Base-by-base conservation (phyloP, 2,329 filamentous ascomycete species). In the Pochonia chlamydosporia region DNA sequence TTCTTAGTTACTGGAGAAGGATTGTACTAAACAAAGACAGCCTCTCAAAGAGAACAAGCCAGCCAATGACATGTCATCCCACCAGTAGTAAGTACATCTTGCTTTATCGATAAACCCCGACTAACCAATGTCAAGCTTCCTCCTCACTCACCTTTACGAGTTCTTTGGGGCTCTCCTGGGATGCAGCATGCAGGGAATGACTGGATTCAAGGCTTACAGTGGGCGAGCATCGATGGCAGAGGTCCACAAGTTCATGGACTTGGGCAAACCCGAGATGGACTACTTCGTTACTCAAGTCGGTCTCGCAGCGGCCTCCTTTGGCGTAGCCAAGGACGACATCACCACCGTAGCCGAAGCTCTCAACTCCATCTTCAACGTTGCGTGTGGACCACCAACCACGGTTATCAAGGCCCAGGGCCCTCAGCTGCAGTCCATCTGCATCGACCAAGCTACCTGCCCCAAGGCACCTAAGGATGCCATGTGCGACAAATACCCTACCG, bases 231-330 rank as follows among this genome's bases (percentile, higher is more conserved):
- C 67, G 53, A 72, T 74, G 71, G 78, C 75, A 62, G 56, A 52
- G 26, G 72, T 76, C 0, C 78, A 82, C 67, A 76, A 76, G 59
- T 81, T 77, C 68, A 84, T 84, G 81, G 69, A 67, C 48, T 71
- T 83, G 40, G 64, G 73, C 56, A 57, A 64, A 24, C 60, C 64
- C 46, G 69, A 83, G 58, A 60, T 80, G 33, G 71, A 69, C 25
- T 83, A 81, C 66, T 84, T 84, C 66, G 76, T 82, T 58, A 52
- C 68, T 37, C 78, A 83, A 61, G 75, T 84, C 47, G 77, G 70
- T 24, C 60, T 79, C 11, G 69, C 79, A 5, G 79, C 75, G 6
- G 64, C 71, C 31, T 81, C 77, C 1, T 81, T 83, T 54, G 81
- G 81, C 35, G 78, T 83, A 36, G 66, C 74, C n/a, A 54, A 70